Evolutionary conservation across 352 stramenopile species (phyloP), one percentile per base, ranked within the genome.

Genomic region (Phytopythium mirpurense): DNA sequence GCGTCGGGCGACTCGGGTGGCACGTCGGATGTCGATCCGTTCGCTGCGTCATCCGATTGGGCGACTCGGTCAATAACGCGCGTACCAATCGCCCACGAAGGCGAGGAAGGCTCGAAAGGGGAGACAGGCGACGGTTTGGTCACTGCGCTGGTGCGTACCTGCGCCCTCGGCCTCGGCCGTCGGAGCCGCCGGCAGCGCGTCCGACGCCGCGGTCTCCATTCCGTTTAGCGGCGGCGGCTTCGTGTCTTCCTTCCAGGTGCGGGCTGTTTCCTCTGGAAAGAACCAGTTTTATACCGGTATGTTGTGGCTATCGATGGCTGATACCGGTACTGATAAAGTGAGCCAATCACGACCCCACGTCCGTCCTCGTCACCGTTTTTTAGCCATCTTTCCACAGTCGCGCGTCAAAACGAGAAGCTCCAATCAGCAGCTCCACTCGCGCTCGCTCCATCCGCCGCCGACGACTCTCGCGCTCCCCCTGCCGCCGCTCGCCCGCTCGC

Each of bases 171-270:
- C 7, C 9, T 47, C 41, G 15, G 16, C 24, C 5, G 24, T 14
- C 26, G 41, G 23, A 23, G 41, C 24, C 41, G 24, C 5, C 41
- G 41, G 23, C 15, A 11, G 41, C 41, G 41, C 41, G 0, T 32
- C 41, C 23, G 24, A 21, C 24, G 41, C 41, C 41, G 41, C 41
- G 41, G 32, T 23, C 41, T 47, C 41, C 41, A 32, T 34, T 29
- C 24, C 3, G 21, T 32, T 9, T 9, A 9, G 29, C 29, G 29
- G 29, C 11, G 21, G 7, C 21, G 21, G 41, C 41, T 47, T 47
- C 41, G 41, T 47, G 41, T 24, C 37, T 21, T 47, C 24, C n/a
- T 18, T 29, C 21, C n/a, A 21, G 8, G 24, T 8, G 38, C 38
- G 36, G 21, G 18, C 5, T 23, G 18, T 7, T 44, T 44, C 38